These are phyloP conservation scores for Coemansia sp. DNA, from an alignment of 192 early-diverging fungal genomes.

Conservation along the genomic window DNA sequence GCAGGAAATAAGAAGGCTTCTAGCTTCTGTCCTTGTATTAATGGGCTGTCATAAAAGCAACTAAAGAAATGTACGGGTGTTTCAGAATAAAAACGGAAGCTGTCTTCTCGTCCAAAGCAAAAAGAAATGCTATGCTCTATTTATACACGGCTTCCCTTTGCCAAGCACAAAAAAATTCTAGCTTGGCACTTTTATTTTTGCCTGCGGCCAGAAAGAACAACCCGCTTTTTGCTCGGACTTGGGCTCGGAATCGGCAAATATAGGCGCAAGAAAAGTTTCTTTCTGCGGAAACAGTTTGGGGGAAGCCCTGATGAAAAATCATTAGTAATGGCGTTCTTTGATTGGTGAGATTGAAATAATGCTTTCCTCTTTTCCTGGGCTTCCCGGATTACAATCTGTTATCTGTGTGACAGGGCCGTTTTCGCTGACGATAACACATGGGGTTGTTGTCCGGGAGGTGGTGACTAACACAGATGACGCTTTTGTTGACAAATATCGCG, in stretches of 20 bases:
- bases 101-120: constrained; percentile 1
- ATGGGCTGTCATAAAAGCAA: not conserved
- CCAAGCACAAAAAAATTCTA: not conserved
- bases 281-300: not conserved
- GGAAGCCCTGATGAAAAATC: constrained; percentile 3
- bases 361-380: not conserved
- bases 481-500: too few species aligned
- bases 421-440: too few species aligned
- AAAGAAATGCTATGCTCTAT: not conserved
- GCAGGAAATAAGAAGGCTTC: not conserved
- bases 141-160: not conserved
- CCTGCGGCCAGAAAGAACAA: not conserved
- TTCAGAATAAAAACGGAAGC: constrained; percentile 11
- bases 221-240: not conserved
- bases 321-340: constrained; percentile 1
- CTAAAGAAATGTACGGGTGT: not conserved
- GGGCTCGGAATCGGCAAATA: too few species aligned
- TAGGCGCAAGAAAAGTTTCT: too few species aligned
- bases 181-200: not conserved
- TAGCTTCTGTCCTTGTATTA: not conserved
- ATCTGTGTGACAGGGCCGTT: too few species aligned
- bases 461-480: too few species aligned
- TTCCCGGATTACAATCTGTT: too few species aligned
- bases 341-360: constrained; percentile 6
- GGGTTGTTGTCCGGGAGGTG: too few species aligned